phyloP scores from a whole-genome alignment of 1,284 basidiomycete genomes.

The Polyporus tsugae region DNA sequence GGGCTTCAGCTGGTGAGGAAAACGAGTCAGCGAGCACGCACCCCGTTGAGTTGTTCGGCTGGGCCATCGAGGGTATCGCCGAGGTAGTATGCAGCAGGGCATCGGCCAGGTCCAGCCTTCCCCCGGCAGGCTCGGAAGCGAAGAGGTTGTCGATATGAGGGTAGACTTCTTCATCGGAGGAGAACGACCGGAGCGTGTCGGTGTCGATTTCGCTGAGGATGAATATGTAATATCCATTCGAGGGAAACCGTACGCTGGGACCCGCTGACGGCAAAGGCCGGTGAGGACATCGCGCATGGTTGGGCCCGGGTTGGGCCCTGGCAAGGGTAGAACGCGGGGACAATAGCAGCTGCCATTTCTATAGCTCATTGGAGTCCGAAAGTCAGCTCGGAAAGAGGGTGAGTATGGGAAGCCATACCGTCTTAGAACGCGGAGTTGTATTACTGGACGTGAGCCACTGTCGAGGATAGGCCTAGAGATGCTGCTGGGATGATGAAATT shows the following conservation, averaged over 20 bases:
- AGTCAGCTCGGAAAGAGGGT: not conserved
- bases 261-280: not conserved
- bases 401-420: not conserved
- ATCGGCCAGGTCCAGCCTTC: not conserved
- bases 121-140: not conserved
- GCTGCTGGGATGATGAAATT: no score
- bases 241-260: not conserved
- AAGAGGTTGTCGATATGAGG: not conserved
- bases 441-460: no score
- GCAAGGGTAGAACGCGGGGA: not conserved
- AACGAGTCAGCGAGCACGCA: not conserved
- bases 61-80: not conserved
- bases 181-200: not conserved
- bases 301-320: not conserved
- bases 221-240: not conserved
- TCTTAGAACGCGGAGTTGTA: not conserved
- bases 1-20: not conserved
- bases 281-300: not conserved
- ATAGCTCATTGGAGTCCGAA: not conserved
- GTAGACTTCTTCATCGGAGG: not conserved
- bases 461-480: no score
- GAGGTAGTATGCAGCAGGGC: not conserved
- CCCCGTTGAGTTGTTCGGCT: not conserved
- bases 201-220: not conserved
- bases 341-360: not conserved